These are phyloP conservation scores for Seminavis robusta DNA, from an alignment of 108 stramenopile genomes.

Conservation along the genomic window DNA sequence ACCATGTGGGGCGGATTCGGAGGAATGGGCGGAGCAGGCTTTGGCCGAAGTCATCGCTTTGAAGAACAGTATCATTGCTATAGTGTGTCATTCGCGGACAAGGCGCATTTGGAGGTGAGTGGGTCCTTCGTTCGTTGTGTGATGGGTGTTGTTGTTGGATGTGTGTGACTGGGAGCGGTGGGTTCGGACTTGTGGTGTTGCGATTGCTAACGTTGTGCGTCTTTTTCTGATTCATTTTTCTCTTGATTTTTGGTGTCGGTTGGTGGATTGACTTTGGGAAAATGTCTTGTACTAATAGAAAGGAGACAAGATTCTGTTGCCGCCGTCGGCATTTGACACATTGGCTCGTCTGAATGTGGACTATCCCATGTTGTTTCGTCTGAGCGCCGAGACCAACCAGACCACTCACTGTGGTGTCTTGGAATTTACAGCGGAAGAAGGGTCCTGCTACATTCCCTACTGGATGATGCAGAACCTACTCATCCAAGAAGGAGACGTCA, in stretches of 20 bases:
- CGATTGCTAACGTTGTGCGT: background rate
- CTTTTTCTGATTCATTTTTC: background rate
- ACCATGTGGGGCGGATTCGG: slow-evolving; percentile 22
- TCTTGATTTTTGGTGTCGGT: background rate
- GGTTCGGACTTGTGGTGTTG: background rate
- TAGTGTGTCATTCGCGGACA: slow-evolving; percentile 85
- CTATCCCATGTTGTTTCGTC: slow-evolving; percentile 94
- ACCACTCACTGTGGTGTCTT: slow-evolving; percentile 95
- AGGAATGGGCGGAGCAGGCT: slow-evolving; percentile 3
- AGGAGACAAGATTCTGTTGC: slow-evolving; percentile 98
- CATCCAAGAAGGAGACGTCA: slow-evolving; percentile 85
- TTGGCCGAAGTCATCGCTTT: slow-evolving; percentile 29
- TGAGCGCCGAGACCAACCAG: slow-evolving; percentile 40
- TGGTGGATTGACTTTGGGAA: no score
- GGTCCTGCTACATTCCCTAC: slow-evolving; percentile 96
- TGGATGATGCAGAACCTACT: slow-evolving; percentile 99
- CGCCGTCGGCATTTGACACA: slow-evolving; percentile 95
- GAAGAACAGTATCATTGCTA: slow-evolving; percentile 94
- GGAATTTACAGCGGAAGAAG: slow-evolving; percentile 99
- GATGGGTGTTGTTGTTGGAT: background rate
- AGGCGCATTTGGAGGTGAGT: slow-evolving; percentile 83
- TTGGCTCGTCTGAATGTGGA: slow-evolving; percentile 91
- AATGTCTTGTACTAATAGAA: slow-evolving; percentile 22
- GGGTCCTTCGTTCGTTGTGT: background rate
- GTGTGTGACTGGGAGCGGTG: background rate